phyloP scores from a whole-genome alignment of 2,329 filamentous ascomycete species.

The Blastomyces emzantsi region DNA sequence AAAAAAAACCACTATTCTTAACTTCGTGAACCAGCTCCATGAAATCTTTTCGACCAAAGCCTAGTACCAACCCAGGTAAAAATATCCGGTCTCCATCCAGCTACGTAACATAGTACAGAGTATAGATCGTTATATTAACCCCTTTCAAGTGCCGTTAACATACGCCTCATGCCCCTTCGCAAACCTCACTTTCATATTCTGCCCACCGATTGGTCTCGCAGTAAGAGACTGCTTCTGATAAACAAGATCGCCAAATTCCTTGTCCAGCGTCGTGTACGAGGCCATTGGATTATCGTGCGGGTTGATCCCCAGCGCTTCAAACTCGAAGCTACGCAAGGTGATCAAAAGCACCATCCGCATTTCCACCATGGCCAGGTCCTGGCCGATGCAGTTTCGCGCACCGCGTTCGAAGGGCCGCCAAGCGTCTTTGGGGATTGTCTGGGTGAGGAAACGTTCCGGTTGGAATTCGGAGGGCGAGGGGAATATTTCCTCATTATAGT shows the following conservation, averaged over 20 bases:
- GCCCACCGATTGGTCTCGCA: conserved; percentile 4
- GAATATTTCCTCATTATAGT: conserved; percentile 11
- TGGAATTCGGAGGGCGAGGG: conserved; percentile 21
- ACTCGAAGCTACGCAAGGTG: conserved; percentile 20
- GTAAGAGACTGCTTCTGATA: conserved; percentile 10
- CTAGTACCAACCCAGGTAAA: background rate
- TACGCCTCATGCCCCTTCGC: background rate
- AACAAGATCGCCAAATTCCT: background rate
- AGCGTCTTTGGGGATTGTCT: conserved; percentile 29
- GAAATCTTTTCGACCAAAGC: background rate
- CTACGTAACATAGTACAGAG: background rate
- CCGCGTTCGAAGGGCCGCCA: conserved; percentile 45
- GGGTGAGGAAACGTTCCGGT: conserved; percentile 26
- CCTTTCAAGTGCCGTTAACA: background rate
- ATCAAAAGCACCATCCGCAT: conserved; percentile 22
- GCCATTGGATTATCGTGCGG: conserved; percentile 8
- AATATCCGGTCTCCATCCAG: background rate
- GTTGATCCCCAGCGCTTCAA: conserved; percentile 14
- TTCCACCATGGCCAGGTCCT: conserved; percentile 43
- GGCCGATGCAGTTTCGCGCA: conserved; percentile 42
- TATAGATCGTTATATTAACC: background rate
- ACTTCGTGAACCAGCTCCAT: background rate
- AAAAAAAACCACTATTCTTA: no score
- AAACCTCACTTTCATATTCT: conserved; percentile 9
- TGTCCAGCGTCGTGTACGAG: conserved; percentile 4